A percentile compares a stretch with the other conserved stretches of the same genome.
Evolutionary conservation across 345 rosid species (phyloP).

Genomic region (Zanthoxylum bungeanum): DNA sequence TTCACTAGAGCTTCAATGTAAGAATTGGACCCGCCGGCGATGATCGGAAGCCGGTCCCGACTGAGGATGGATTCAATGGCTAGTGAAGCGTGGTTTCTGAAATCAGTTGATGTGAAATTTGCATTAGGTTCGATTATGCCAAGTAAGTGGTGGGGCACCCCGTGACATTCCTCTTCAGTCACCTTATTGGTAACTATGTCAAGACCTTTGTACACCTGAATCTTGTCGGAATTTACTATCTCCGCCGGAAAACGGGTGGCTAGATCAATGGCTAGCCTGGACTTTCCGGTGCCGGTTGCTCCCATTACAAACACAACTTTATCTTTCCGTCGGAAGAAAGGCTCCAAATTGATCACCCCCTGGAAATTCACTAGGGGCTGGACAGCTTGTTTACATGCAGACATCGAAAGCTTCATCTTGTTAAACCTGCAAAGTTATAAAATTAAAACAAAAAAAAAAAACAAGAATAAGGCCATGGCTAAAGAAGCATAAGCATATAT

Average conservation of each 20-base stretch:
- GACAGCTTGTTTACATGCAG: constrained; percentile 42
- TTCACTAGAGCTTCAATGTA: constrained; percentile 66
- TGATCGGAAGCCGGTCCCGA: constrained; percentile 54
- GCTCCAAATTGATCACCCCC: constrained; percentile 32
- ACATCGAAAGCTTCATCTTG: constrained; percentile 42
- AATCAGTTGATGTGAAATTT: constrained; percentile 58
- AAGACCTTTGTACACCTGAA: constrained; percentile 76
- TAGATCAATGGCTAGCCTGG: constrained; percentile 76
- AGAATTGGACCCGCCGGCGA: constrained; percentile 93
- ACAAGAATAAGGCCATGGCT: background rate
- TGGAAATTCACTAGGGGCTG: constrained; percentile 50
- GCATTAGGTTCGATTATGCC: constrained; percentile 51
- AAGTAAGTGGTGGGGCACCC: constrained; percentile 75
- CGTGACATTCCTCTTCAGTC: constrained; percentile 64
- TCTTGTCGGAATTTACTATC: constrained; percentile 82
- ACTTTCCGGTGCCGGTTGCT: constrained; percentile 90
- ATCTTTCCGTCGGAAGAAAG: constrained; percentile 58
- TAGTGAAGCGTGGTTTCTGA: constrained; percentile 36
- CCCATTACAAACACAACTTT: constrained; percentile 79
- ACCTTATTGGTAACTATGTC: constrained; percentile 77
- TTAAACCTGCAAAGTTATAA: constrained; percentile 6
- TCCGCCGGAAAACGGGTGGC: constrained; percentile 75
- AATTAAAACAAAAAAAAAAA: no score
- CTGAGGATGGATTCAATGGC: constrained; percentile 41
- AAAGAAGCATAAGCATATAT: no score